Evolutionary conservation across 805 yeast genomes (phyloP).

Genomic region (Grigorovia transvaalensis): DNA sequence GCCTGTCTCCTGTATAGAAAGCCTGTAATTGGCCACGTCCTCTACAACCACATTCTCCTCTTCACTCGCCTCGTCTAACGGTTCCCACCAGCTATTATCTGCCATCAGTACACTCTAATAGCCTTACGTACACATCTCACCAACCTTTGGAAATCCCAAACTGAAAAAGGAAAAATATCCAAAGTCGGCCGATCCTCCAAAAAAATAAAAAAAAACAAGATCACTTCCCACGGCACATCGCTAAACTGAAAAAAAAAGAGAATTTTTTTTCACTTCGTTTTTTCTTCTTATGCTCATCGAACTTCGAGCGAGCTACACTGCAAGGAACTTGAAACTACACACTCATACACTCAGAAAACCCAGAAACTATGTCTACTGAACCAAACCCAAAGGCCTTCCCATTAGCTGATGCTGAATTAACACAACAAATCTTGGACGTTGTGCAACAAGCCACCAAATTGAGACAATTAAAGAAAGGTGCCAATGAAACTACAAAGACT

Average conservation of each 20-base stretch:
- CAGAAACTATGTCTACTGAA: slow-evolving; percentile 56
- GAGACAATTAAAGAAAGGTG: slow-evolving; percentile 99
- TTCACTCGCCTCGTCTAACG: neutral
- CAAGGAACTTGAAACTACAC: slow-evolving; percentile 36
- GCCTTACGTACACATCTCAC: too few species aligned
- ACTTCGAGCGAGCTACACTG: slow-evolving; percentile 32
- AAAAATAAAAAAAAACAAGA: neutral
- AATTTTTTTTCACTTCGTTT: neutral
- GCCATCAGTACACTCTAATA: too few species aligned
- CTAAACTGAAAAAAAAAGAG: neutral
- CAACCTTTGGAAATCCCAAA: too few species aligned
- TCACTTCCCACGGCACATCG: neutral
- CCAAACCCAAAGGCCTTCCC: slow-evolving; percentile 99
- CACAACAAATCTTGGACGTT: slow-evolving; percentile 95
- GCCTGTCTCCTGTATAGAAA: slow-evolving; percentile 18
- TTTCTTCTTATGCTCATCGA: neutral
- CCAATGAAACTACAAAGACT: slow-evolving; percentile 98
- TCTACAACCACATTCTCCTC: neutral
- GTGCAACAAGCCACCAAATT: slow-evolving; percentile 96
- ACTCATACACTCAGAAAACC: neutral
- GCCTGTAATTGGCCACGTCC: slow-evolving; percentile 3
- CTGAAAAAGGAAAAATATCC: too few species aligned
- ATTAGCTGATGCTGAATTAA: slow-evolving; percentile 87
- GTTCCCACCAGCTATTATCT: too few species aligned
- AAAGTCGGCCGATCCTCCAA: too few species aligned